Conservation (phyloP, 495 filamentous ascomycete genomes). For the Hypoxylon lienhwacheense region DNA sequence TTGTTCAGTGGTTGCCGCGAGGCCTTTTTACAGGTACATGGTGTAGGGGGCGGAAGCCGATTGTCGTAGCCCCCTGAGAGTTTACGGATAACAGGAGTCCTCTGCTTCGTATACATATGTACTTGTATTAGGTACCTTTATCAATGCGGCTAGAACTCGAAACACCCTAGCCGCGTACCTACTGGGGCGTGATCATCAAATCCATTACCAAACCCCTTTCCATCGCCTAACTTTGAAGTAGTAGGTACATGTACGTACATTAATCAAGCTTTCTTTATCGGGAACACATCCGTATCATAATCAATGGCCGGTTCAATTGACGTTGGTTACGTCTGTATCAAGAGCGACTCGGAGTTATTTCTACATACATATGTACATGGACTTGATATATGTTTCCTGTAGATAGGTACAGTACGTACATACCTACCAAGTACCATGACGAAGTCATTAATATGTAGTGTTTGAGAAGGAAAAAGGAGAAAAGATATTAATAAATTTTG, state of each 20-base stretch:
- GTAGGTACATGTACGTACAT: background rate
- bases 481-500: too few species aligned
- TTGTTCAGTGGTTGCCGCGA: constrained; percentile 6
- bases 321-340: background rate
- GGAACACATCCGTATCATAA: constrained; percentile 5
- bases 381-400: too few species aligned
- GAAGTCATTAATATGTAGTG: too few species aligned
- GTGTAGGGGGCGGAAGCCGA: constrained; percentile 7
- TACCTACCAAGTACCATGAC: too few species aligned
- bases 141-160: constrained; percentile 28
- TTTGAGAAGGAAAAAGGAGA: too few species aligned
- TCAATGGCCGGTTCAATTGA: too few species aligned
- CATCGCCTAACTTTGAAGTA: constrained; percentile 9
- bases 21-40: too few species aligned
- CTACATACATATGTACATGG: too few species aligned
- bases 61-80: constrained; percentile 8
- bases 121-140: too few species aligned
- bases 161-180: constrained; percentile 24
- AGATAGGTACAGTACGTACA: too few species aligned
- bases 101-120: constrained; percentile 14
- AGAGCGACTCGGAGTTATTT: background rate
- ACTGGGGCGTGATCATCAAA: constrained; percentile 27
- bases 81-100: constrained; percentile 2
- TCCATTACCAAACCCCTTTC: background rate
- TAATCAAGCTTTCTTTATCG: constrained; percentile 9